Evolutionary conservation across 2,329 filamentous ascomycete genomes (phyloP).

Genomic region (Trichoderma guizhouense): DNA sequence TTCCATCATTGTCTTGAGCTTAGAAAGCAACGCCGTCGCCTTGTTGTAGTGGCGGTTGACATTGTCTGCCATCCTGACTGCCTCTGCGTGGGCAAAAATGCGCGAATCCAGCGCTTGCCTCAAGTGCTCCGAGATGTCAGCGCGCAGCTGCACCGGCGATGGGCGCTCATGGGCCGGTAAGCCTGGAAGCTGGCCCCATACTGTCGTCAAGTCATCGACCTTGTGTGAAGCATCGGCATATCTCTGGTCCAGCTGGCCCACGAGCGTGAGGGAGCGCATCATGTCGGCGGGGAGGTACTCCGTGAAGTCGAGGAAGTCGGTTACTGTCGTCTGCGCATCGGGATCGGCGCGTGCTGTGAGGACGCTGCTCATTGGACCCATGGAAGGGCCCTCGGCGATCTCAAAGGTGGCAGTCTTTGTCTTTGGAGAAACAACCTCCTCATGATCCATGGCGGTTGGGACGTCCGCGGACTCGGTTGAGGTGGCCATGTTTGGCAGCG

Average conservation of each 20-base stretch:
- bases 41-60: slow-evolving; percentile 60
- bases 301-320: slow-evolving; percentile 67
- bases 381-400: slow-evolving; percentile 25
- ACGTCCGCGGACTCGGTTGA: background rate
- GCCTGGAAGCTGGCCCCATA: slow-evolving; percentile 55
- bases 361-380: slow-evolving; percentile 38
- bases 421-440: slow-evolving; percentile 29
- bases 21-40: slow-evolving; percentile 55
- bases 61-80: slow-evolving; percentile 60
- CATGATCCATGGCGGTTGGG: slow-evolving; percentile 23
- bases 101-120: slow-evolving; percentile 54
- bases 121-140: slow-evolving; percentile 58
- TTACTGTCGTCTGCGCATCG: slow-evolving; percentile 66
- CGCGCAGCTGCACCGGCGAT: slow-evolving; percentile 50
- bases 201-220: slow-evolving; percentile 54
- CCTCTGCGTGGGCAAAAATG: slow-evolving; percentile 59
- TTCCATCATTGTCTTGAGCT: slow-evolving; percentile 58
- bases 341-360: slow-evolving; percentile 57
- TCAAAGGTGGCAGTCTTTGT: slow-evolving; percentile 28
- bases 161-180: slow-evolving; percentile 47
- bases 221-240: slow-evolving; percentile 55
- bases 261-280: slow-evolving; percentile 61
- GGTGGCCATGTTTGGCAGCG: slow-evolving; percentile 28
- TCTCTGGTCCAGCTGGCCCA: slow-evolving; percentile 59
- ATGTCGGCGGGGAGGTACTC: slow-evolving; percentile 68